phyloP scores from a whole-genome alignment of 2,329 filamentous ascomycete genomes.

The Pseudocercospora musae region DNA sequence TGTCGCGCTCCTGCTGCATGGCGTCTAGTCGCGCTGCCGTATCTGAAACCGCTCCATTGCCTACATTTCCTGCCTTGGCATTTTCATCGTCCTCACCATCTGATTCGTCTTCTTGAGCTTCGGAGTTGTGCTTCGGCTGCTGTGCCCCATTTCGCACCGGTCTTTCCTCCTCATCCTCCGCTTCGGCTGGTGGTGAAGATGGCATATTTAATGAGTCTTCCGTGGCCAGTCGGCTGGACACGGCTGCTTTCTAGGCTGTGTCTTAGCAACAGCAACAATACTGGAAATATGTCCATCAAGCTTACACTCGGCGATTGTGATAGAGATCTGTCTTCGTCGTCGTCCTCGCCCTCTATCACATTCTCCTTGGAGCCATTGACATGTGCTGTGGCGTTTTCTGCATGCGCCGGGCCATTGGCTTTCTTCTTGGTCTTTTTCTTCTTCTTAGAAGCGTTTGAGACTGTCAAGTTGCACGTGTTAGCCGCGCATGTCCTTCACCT shows the following conservation, averaged over 20 bases:
- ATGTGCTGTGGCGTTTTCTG: slow-evolving; percentile 37
- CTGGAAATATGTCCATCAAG: background rate
- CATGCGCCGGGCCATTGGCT: slow-evolving; percentile 44
- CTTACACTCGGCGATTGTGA: slow-evolving; percentile 22
- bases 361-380: slow-evolving; percentile 36
- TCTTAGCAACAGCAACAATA: background rate
- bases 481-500: background rate
- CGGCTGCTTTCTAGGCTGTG: slow-evolving; percentile 15
- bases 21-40: slow-evolving; percentile 63
- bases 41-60: slow-evolving; percentile 26
- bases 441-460: slow-evolving; percentile 42
- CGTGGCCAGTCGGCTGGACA: slow-evolving; percentile 17
- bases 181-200: slow-evolving; percentile 24
- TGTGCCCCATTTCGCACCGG: slow-evolving; percentile 29
- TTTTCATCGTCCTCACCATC: slow-evolving; percentile 17
- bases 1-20: slow-evolving; percentile 77
- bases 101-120: slow-evolving; percentile 13
- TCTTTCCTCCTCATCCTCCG: slow-evolving; percentile 17
- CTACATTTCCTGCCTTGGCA: slow-evolving; percentile 2
- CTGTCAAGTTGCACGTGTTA: slow-evolving; percentile 3
- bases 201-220: slow-evolving; percentile 29
- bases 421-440: slow-evolving; percentile 57
- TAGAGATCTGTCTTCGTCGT: slow-evolving; percentile 36
- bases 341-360: slow-evolving; percentile 38
- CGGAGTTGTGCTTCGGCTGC: background rate